Base-by-base conservation (phyloP, 495 filamentous ascomycete genomes). In the Trichoderma erinaceum region DNA sequence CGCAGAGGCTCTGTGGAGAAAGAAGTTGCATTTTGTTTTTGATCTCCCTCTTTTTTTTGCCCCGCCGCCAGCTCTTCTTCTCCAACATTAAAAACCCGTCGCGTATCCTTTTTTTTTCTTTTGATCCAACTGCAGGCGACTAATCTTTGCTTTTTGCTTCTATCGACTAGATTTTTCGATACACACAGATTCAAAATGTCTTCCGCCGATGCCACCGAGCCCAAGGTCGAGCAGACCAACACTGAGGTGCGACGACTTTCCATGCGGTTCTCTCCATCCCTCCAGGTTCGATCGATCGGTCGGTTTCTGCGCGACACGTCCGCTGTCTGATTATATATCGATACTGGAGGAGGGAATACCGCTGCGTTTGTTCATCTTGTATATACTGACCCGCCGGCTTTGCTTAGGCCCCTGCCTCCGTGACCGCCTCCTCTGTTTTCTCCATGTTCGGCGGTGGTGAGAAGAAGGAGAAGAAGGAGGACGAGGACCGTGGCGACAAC, bases 371-470 rank as follows among this genome's bases (percentile, higher is more conserved):
- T 18, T 15, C 56, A 15, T 61, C 4, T 23, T 13, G 5, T 16
- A 3, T 52, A 21, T 61, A 25, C 56, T 61, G 56, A 61, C 27
- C 25, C 13, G 56, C n/a, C 27, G 56, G 23, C 18, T 52, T 21
- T 32, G 6, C 35, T 6, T 61, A 61, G 56, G 56, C 56, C 11
- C 56, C 56, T 23, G 50, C 50, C 56, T 74, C 80, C 67, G 73
- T 79, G 44, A 80, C 81, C 65, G 74, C 76, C 3, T 78, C 79
- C 10, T 78, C 80, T 15, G 89, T 99, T 66, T 99, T 97, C 83
- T 90, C 90, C 76, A 99, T 99, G 95, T 99, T 99, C 77, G 95
- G 95, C 69, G 91, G 92, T 65, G 93, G 91, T 77, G 96, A 93
- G 86, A 85, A 85, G 74, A 89, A 92, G 76, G 91, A 91, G 78